Evolutionary conservation across 2,329 filamentous ascomycete genomes (phyloP).

Genomic region (Aplosporella prunicola): DNA sequence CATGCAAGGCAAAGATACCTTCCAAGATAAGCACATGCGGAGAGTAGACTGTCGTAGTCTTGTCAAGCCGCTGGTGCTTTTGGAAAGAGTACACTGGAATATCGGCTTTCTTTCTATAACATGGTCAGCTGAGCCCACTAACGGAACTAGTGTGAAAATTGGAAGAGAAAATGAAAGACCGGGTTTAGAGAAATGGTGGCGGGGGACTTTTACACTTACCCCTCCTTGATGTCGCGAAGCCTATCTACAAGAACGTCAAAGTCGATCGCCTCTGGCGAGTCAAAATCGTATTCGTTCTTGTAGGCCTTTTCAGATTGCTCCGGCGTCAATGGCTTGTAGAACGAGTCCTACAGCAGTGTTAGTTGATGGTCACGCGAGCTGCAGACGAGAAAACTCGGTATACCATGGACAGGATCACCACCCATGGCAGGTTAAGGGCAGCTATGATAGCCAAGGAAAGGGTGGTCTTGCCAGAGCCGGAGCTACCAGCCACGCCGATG

Average conservation of each 20-base stretch:
- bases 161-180: neutral
- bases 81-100: slow-evolving; percentile 94
- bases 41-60: slow-evolving; percentile 86
- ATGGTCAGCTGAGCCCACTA: slow-evolving; percentile 12
- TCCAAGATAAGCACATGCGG: slow-evolving; percentile 92
- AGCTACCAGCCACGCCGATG: slow-evolving; percentile 91
- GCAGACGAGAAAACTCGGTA: slow-evolving; percentile 11
- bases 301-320: slow-evolving; percentile 77
- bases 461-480: slow-evolving; percentile 91
- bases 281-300: slow-evolving; percentile 89
- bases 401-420: slow-evolving; percentile 95
- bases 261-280: slow-evolving; percentile 87
- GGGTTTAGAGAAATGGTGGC: neutral
- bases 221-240: slow-evolving; percentile 77
- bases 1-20: slow-evolving; percentile 91
- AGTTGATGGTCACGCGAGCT: slow-evolving; percentile 14
- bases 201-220: slow-evolving; percentile 51
- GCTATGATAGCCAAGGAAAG: slow-evolving; percentile 85
- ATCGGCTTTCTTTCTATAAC: slow-evolving; percentile 66
- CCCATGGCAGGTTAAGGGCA: slow-evolving; percentile 88
- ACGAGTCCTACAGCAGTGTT: slow-evolving; percentile 62
- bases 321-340: slow-evolving; percentile 80
- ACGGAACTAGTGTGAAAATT: neutral
- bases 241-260: slow-evolving; percentile 80
- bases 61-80: slow-evolving; percentile 69